Base-by-base conservation (phyloP, 2,329 filamentous ascomycete genomes). In the Rachicladosporium sp. region DNA sequence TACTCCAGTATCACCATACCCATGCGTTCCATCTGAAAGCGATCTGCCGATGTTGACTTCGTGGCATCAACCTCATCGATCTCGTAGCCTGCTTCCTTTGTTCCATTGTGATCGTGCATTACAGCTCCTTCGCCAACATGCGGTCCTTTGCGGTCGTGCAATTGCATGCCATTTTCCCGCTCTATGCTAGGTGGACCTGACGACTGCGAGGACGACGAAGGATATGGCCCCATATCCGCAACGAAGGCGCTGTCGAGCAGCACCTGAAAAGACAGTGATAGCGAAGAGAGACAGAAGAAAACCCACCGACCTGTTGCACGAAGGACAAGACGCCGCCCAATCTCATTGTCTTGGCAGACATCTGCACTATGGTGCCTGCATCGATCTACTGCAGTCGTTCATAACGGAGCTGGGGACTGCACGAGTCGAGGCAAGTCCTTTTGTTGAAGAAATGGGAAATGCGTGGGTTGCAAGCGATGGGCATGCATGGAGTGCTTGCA, bases 1-100 rank as follows among this genome's bases (percentile, higher is more conserved):
- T 21, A 31, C 37, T 2, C 8, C 4, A 4, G 27, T 12, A 35
- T 48, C 46, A 7, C 37, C 35, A 19, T 37, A 31, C 35, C 35
- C 35, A 37, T 37, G 35, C 35, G 35, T 10, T 37, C 23, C 35
- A 37, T 37, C 11, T 31, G 19, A 15, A 31, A 31, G 8, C 35
- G 29, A 19, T 37, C 35, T 29, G 21, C 29, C 6, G 19, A 21
- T 7, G 35, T 37, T 6, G 35, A 37, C 5, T 31, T 37, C 9
- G n/a, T 37, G 9, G 35, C 35, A 12, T 37, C 35, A 4, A 10
- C 35, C 6, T n/a, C 11, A 10, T 37, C 27, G 1, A 31, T n/a
- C 8, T 11, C 19, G n/a, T 11, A 10, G 7, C 21, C 35, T 12
- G 29, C n/a, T 4, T 23, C 29, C 10, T 31, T 19, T 6, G 6